These are phyloP conservation scores for Acanthamoeba royreba DNA, from an alignment of 208 protist species.

Conservation along the genomic window DNA sequence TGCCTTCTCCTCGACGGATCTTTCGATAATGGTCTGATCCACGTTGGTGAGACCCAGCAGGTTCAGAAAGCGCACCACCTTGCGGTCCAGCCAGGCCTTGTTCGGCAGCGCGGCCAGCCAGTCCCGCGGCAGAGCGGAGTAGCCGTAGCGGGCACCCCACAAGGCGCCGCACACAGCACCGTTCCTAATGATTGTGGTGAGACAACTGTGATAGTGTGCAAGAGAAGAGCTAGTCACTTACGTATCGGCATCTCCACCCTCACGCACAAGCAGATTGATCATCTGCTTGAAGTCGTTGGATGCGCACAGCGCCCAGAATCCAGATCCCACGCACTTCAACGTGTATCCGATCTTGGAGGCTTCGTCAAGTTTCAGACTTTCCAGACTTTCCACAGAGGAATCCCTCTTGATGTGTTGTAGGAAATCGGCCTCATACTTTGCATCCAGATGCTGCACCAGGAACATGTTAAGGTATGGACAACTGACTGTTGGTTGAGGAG, in stretches of 20 bases:
- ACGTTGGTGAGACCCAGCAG: neutral
- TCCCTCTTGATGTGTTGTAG: constrained; percentile 8
- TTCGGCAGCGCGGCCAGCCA: constrained; percentile 58
- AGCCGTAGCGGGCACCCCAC: constrained; percentile 51
- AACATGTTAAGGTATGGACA: too few relatives aligned
- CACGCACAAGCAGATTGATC: constrained; percentile 50
- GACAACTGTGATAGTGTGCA: neutral
- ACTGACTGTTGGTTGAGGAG: neutral
- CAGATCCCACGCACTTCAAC: constrained; percentile 63
- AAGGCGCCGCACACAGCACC: constrained; percentile 58
- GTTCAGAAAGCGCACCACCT: constrained; percentile 44
- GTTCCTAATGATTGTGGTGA: constrained; percentile 14
- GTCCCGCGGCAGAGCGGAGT: constrained; percentile 47
- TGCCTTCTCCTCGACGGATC: neutral
- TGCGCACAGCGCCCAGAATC: constrained; percentile 57
- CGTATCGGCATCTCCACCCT: constrained; percentile 74
- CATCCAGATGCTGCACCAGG: neutral
- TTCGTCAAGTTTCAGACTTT: constrained; percentile 40
- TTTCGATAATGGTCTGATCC: neutral
- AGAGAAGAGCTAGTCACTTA: neutral
- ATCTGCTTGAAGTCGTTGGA: constrained; percentile 60
- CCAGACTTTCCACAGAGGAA: neutral
- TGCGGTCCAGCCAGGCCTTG: constrained; percentile 61
- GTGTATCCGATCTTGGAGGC: constrained; percentile 59
- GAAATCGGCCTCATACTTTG: neutral